Percentiles rank a stretch among this genome's conserved stretches.
Evolutionary conservation across 805 yeast species (phyloP).

Genomic region (Lipomyces japonicus): DNA sequence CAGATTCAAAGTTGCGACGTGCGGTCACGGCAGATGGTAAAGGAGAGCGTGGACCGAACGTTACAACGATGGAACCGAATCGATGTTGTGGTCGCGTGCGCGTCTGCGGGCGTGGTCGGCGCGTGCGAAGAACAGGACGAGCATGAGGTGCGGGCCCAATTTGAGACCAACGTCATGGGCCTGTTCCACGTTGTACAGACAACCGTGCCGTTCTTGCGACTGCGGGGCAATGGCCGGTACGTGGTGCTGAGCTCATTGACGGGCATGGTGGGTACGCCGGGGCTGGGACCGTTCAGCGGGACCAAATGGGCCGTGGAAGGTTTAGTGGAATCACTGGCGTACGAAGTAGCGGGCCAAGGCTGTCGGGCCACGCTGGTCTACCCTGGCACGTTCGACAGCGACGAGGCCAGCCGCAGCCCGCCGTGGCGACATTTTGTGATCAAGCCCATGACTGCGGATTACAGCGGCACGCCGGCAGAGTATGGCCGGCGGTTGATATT

Average conservation of each 20-base stretch:
- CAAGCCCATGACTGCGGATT: constrained; percentile 23
- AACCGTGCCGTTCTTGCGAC: constrained; percentile 28
- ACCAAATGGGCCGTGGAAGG: constrained; percentile 38
- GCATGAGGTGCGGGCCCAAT: constrained; percentile 30
- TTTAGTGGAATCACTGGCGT: constrained; percentile 33
- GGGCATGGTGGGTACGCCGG: constrained; percentile 36
- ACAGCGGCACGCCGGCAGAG: constrained; percentile 31
- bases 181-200: constrained; percentile 32
- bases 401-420: constrained; percentile 23
- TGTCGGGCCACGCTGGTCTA: constrained; percentile 22
- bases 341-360: constrained; percentile 31
- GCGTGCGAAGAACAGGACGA: constrained; percentile 34
- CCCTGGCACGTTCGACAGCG: constrained; percentile 21
- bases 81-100: constrained; percentile 32
- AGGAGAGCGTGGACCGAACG: constrained; percentile 29
- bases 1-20: constrained; percentile 28
- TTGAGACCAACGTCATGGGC: constrained; percentile 33
- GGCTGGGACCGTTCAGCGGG: constrained; percentile 33
- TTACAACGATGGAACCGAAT: constrained; percentile 28
- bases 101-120: constrained; percentile 29
- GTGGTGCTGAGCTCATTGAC: constrained; percentile 29
- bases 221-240: constrained; percentile 26
- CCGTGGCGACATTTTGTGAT: constrained; percentile 31
- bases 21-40: constrained; percentile 24
- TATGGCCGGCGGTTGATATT: constrained; percentile 28